Evolutionary conservation across 768 basidiomycete genomes (phyloP), one percentile per base, ranked within the genome.

Genomic region (Boletus rex-veris): DNA sequence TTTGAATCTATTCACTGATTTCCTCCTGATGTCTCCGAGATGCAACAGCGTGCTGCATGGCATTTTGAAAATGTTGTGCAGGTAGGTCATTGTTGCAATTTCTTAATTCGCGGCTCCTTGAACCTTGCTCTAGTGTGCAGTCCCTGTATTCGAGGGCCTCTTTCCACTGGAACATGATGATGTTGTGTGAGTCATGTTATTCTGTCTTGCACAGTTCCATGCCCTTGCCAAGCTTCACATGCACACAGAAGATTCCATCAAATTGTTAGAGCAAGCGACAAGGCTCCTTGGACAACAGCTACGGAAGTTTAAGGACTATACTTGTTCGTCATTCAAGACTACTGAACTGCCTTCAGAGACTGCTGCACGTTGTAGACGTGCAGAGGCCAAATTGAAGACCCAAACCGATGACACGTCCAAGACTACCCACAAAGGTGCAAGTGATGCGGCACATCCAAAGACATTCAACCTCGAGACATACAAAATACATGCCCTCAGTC

Each of bases 61-160:
- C 47, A 61, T 24, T 61, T 52, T 9, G 54, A 61, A 26, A 45
- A 58, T 40, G 11, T 61, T 2, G 33, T 58, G 3, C 53, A 61
- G 74, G 31, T 15, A 18, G 4, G 31, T 45, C 16, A 7, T 16
- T 4, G 24, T 24, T 3, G 3, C 19, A 19, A 19, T 19, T 19
- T 3, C 3, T 19, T 19, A 1, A 19, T 19, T 19, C 3, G 19
- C 19, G 3, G 19, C 19, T 19, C 19, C 19, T 19, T 19, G 19
- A 19, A 24, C 24, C 3, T 5, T 3, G 3, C 3, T 3, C 30
- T 19, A 45, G 44, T 72, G 73, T 48, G 61, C 70, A 1, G 58
- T 75, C 1, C 75, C 75, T 0, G 71, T 60, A 5, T 74, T 77
- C 40, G 73, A 77, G 7, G 73, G 69, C 7, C 66, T 79, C 0